Evolutionary conservation across 352 stramenopile genomes (phyloP), one percentile per base, ranked within the genome.

Genomic region (Phytopythium oedochilum): DNA sequence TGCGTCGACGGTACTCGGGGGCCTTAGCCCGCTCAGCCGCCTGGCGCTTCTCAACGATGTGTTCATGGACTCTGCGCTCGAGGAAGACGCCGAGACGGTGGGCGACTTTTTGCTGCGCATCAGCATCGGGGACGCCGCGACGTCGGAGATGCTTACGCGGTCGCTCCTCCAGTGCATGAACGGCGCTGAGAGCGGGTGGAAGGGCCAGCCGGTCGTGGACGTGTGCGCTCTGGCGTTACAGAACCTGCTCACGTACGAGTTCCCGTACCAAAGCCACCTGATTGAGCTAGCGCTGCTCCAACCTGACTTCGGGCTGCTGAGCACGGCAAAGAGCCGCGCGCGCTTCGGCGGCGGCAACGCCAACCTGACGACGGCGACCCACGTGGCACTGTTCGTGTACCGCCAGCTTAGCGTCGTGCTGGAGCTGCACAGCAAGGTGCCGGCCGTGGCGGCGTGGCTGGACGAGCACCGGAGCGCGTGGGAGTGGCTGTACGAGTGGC

Each of bases 401-500:
- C 82, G 86, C 6, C 85, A 94, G 47, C 73, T 95, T 28, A 75
- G 73, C 28, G 55, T 87, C 2, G 32, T 94, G 7, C 60, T 94
- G 0, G 82, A 94, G 60, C 53, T 95, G 40, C 73, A 86, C 60
- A 64, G 68, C 48, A 86, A 86, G 29, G 74, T 93, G 14, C 60
- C 69, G 47, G 60, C 52, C 18, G 82, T 92, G 32, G 73, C 60
- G 15, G 28, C 54, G 22, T 94, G 81, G 83, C 62, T 94, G 22
- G 46, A 56, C 23, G 67, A 66, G 14, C 78, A 91, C 53, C 65
- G 68, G 5, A 64, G 52, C 28, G 66, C 81, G 22, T 94, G 84
- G 83, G 73, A 88, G 26, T 96, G 86, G 86, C 75, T 88, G 51
- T 93, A 96, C 53, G 83, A 96, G 47, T 96, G 86, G 86, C 60